Evolutionary conservation across 768 basidiomycete species (phyloP).

Genomic region (Crepidotus variabilis): DNA sequence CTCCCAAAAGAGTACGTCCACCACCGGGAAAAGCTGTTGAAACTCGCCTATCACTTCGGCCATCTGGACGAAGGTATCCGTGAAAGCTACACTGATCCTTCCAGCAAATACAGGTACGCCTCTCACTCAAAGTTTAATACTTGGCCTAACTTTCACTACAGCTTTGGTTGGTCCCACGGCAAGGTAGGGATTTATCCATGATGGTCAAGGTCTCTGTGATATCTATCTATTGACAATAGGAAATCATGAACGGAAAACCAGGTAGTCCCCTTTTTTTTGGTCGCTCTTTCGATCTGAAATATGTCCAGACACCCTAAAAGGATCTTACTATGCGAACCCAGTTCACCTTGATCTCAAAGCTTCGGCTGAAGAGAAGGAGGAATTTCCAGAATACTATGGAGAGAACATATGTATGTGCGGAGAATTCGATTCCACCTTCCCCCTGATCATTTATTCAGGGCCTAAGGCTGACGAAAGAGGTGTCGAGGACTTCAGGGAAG

Average conservation of each 20-base stretch:
- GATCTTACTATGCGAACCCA: conserved; percentile 93
- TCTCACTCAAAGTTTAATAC: background rate
- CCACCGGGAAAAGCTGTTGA: conserved; percentile 71
- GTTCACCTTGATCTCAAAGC: conserved; percentile 65
- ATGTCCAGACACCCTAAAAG: conserved; percentile 73
- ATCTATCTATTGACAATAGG: conserved; percentile 36
- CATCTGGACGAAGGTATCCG: conserved; percentile 59
- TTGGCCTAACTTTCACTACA: conserved; percentile 18
- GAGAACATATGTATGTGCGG: conserved; percentile 74
- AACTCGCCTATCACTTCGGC: conserved; percentile 73
- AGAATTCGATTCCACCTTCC: background rate
- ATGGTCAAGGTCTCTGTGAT: conserved; percentile 3
- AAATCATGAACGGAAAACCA: conserved; percentile 94
- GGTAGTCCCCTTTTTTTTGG: conserved; percentile 33
- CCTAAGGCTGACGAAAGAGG: conserved; percentile 52
- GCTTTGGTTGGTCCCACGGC: conserved; percentile 98
- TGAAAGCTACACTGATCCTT: conserved; percentile 73
- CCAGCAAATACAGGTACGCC: conserved; percentile 70
- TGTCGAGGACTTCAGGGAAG: conserved; percentile 74
- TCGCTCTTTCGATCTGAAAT: background rate
- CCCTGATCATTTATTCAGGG: conserved; percentile 39
- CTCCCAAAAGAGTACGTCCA: conserved; percentile 62
- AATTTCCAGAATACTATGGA: conserved; percentile 83
- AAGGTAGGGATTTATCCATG: conserved; percentile 46
- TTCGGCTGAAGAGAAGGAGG: conserved; percentile 42